Evolutionary conservation across 163 green algal genomes (phyloP), one percentile per base, ranked within the genome.

Genomic region (Chlorella variabilis): DNA sequence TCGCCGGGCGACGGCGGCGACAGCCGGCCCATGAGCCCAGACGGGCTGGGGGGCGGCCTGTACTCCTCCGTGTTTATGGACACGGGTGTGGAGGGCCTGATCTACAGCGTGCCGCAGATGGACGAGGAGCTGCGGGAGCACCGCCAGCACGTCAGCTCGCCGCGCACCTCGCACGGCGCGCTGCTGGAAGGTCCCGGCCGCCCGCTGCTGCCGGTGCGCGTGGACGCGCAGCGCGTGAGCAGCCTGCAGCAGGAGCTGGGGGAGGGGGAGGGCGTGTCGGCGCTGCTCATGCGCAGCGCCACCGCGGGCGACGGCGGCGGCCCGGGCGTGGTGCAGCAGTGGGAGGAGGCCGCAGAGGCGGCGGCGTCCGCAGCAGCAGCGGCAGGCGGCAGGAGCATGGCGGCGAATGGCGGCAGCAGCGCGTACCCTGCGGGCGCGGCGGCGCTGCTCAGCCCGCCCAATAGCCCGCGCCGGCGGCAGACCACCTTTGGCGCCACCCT

Each of bases 401-500:
- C 23, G 23, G 54, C 54, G 20, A 48, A 33, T n/a, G 69, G 33
- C 27, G 67, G 38, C 33, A 31, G 33, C 18, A 7, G 31, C 42
- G n/a, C n/a, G n/a, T 4, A n/a, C 18, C 20, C 71, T 33, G 48
- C 71, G 0, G 51, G 38, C 13, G 59, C 76, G 1, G 27, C 71
- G 34, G 42, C 51, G 42, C 61, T 71, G 75, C 51, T 85, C 45
- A 80, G 70, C 54, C 85, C 90, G 20, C 87, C 90, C 11, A 91
- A 83, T 58, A 90, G 84, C 25, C 86, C 86, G 9, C 87, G 86
- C 51, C 84, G 93, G 75, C 87, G 93, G 23, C 89, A 95, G 71
- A 93, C 93, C 69, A 98, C 91, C 18, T 98, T 98, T 86, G 91
- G 92, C 3, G 94, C 96, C n/a, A 98, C 95, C 0, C 89, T 98